phyloP scores from a whole-genome alignment of 805 yeast genomes.

The Phaffomyces antillensis region DNA sequence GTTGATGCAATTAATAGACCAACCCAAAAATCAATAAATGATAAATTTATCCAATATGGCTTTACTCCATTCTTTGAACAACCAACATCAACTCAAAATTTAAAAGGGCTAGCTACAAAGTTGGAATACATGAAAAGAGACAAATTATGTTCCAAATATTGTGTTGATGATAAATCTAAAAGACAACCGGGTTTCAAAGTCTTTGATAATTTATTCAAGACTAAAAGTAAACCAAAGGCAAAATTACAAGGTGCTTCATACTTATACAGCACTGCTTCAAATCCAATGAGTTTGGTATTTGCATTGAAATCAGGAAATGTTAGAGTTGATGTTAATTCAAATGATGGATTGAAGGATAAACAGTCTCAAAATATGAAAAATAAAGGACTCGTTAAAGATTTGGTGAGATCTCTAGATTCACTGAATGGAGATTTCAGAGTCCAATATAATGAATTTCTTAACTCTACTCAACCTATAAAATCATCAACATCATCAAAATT shows the following conservation, averaged over 20 bases:
- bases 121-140: not conserved
- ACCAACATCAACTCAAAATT: not conserved
- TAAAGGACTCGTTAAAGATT: not conserved
- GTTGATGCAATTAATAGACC: conserved; percentile 1
- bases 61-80: not conserved
- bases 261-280: conserved; percentile 29
- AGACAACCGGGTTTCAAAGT: conserved; percentile 34
- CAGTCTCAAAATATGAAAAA: not conserved
- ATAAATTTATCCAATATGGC: not conserved
- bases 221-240: conserved; percentile 23
- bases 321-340: conserved; percentile 5
- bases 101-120: not conserved
- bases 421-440: not conserved
- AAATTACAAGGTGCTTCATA: conserved; percentile 31
- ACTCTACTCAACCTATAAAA: not conserved
- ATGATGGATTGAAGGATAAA: not conserved
- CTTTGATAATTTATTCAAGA: conserved; percentile 27
- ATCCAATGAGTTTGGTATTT: conserved; percentile 14
- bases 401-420: not conserved
- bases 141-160: conserved; percentile 10
- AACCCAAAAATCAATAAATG: not conserved
- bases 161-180: conserved; percentile 9
- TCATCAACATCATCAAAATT: not conserved
- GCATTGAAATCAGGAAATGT: conserved; percentile 6
- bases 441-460: not conserved